phyloP scores from a whole-genome alignment of 768 basidiomycete genomes.

The Piloderma croceum region DNA sequence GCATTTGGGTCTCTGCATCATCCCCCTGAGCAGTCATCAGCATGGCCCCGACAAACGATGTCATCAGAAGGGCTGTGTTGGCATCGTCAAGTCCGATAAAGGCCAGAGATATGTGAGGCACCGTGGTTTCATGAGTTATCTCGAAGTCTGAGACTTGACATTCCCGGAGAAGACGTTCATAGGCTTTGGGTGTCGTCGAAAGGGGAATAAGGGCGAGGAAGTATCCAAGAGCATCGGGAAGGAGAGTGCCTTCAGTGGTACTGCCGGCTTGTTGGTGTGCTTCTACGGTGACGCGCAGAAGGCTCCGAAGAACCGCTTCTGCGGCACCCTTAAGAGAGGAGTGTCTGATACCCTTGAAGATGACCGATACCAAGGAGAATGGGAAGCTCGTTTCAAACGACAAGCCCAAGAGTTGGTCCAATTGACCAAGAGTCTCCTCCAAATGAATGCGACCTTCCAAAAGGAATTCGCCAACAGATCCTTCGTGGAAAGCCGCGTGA shows the following conservation, averaged over 20 bases:
- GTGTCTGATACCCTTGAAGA: conserved; percentile 83
- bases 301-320: conserved; percentile 52
- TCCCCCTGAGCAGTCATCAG: conserved; percentile 71
- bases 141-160: conserved; percentile 45
- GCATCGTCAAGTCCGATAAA: conserved; percentile 59
- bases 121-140: conserved; percentile 31
- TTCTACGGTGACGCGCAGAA: conserved; percentile 56
- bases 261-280: conserved; percentile 26
- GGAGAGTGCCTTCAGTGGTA: conserved; percentile 28
- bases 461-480: conserved; percentile 49
- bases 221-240: conserved; percentile 64
- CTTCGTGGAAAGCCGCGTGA: conserved; percentile 52
- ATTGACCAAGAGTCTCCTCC: conserved; percentile 62
- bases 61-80: conserved; percentile 62
- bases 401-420: conserved; percentile 68
- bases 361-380: conserved; percentile 73
- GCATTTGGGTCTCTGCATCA: conserved; percentile 74
- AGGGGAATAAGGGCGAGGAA: conserved; percentile 74
- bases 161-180: conserved; percentile 57
- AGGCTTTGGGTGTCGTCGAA: conserved; percentile 51
- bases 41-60: conserved; percentile 73
- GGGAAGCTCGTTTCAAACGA: conserved; percentile 78
- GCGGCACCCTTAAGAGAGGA: conserved; percentile 57
- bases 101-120: conserved; percentile 49
- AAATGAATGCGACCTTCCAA: conserved; percentile 59